These are phyloP conservation scores for Colletotrichum lentis DNA, from an alignment of 2,329 filamentous ascomycete genomes.

Conservation along the genomic window DNA sequence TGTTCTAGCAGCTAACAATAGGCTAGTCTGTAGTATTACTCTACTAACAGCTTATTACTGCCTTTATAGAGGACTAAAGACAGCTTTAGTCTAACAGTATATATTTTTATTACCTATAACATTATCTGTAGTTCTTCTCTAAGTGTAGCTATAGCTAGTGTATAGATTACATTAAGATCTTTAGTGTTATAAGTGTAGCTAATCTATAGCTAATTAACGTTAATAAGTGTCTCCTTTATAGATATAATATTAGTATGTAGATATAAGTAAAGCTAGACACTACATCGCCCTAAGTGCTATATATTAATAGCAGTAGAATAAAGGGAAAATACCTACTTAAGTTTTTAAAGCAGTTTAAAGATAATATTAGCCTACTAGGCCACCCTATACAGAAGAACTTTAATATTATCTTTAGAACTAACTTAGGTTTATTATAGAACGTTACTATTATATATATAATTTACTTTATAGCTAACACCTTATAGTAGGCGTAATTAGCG, in stretches of 20 bases:
- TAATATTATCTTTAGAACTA: too few relatives aligned
- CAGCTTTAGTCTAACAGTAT: not conserved
- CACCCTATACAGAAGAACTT: slow-evolving; percentile 11
- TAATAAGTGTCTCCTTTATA: slow-evolving; percentile 5
- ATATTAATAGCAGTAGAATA: slow-evolving; percentile 43
- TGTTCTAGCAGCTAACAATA: not conserved
- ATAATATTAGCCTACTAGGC: slow-evolving; percentile 32
- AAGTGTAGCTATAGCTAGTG: slow-evolving; percentile 13
- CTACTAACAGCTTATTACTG: not conserved
- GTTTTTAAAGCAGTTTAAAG: slow-evolving; percentile 44
- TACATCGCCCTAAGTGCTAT: slow-evolving; percentile 8
- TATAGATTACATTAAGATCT: slow-evolving; percentile 14
- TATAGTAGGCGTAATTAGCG: not conserved
- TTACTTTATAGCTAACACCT: not conserved
- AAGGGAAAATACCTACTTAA: slow-evolving; percentile 44
- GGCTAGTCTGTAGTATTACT: not conserved
- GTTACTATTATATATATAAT: not conserved
- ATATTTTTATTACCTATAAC: too few relatives aligned
- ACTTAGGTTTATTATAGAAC: slow-evolving; percentile 4
- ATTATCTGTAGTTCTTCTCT: slow-evolving; percentile 1
- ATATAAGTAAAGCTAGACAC: slow-evolving; percentile 12
- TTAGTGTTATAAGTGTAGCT: not conserved
- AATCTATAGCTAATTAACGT: slow-evolving; percentile 8
- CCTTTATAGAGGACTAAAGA: not conserved
- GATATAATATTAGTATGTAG: not conserved